A percentile compares a stretch with the other conserved stretches of the same genome.
Conservation (phyloP, 1,284 basidiomycete genomes). For the Rhizopogon hawkerae region DNA sequence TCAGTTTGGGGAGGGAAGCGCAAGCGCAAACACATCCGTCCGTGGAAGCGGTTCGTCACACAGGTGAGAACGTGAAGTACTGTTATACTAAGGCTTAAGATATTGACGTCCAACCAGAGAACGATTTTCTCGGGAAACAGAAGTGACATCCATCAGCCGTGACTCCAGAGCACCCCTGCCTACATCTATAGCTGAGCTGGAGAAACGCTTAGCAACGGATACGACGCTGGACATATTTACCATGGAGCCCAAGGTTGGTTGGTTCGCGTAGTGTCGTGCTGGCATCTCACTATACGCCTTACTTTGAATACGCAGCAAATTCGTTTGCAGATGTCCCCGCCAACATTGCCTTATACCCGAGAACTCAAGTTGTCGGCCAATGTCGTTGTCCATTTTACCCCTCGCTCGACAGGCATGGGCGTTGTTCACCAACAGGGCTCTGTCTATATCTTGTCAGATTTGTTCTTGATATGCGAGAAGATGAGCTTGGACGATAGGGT, state of each 20-base stretch:
- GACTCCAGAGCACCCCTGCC: slow-evolving; percentile 41
- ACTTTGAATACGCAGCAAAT: slow-evolving; percentile 53
- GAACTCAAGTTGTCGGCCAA: slow-evolving; percentile 70
- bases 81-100: not conserved
- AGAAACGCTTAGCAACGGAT: slow-evolving; percentile 71
- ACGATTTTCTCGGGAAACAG: slow-evolving; percentile 52
- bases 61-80: slow-evolving; percentile 36
- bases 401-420: slow-evolving; percentile 65
- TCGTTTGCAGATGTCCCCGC: slow-evolving; percentile 83
- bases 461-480: slow-evolving; percentile 83
- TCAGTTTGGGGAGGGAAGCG: slow-evolving; percentile 26
- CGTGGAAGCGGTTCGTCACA: slow-evolving; percentile 45
- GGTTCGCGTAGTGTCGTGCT: slow-evolving; percentile 1
- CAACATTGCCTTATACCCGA: slow-evolving; percentile 74
- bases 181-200: slow-evolving; percentile 68
- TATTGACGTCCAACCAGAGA: slow-evolving; percentile 31
- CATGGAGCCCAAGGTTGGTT: slow-evolving; percentile 82
- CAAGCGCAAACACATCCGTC: slow-evolving; percentile 42
- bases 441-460: slow-evolving; percentile 85
- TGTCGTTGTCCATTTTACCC: slow-evolving; percentile 71
- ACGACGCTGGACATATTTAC: slow-evolving; percentile 90
- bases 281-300: slow-evolving; percentile 12
- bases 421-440: slow-evolving; percentile 74
- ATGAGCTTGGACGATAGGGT: slow-evolving; percentile 62
- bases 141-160: slow-evolving; percentile 44